Evolutionary conservation across 441 rosid species (phyloP).

Genomic region (Syzygium syzygioides): DNA sequence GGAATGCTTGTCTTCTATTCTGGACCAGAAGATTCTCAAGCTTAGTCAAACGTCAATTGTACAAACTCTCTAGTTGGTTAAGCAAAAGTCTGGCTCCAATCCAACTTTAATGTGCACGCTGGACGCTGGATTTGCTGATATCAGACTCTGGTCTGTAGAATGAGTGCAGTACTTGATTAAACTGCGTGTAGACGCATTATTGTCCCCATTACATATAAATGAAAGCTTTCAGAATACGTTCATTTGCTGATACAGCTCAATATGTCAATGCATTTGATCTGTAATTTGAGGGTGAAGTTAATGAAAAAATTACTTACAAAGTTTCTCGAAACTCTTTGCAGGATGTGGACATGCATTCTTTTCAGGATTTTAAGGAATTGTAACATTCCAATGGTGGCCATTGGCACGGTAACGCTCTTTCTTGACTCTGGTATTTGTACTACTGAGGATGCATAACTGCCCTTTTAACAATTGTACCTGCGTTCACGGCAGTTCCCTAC

Average conservation of each 20-base stretch:
- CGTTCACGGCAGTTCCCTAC: conserved; percentile 58
- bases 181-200: too few relatives aligned
- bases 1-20: background rate
- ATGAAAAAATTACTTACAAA: too few relatives aligned
- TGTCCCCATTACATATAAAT: too few relatives aligned
- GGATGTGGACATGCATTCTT: conserved; percentile 84
- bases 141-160: too few relatives aligned
- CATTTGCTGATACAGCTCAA: too few relatives aligned
- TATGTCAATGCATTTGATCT: too few relatives aligned
- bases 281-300: too few relatives aligned
- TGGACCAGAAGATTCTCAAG: background rate
- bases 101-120: background rate
- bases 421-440: background rate
- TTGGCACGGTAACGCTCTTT: conserved; percentile 48
- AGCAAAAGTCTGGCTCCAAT: background rate
- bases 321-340: conserved; percentile 3
- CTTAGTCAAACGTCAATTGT: background rate
- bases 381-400: conserved; percentile 67
- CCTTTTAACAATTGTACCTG: background rate
- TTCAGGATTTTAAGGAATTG: conserved; percentile 64
- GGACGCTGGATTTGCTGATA: background rate
- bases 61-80: background rate
- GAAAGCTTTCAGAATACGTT: too few relatives aligned
- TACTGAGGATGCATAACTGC: background rate
- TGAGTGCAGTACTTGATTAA: too few relatives aligned